Conservation (phyloP, 169 alveolate species). For the Eimeria falciformis region DNA sequence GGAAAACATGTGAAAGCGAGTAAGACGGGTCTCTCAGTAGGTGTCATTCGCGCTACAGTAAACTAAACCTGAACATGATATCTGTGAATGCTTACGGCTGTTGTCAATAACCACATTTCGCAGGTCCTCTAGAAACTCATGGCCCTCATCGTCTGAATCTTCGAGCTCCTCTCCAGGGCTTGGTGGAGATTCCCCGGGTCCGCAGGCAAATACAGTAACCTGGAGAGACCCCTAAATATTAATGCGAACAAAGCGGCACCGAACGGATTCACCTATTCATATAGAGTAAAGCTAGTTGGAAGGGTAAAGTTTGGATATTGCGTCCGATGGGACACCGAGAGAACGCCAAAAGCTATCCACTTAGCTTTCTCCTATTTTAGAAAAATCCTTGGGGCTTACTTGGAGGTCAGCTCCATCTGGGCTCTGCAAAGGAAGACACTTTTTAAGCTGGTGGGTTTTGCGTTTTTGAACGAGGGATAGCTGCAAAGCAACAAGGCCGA, state of each 20-base stretch:
- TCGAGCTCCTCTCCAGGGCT: constrained; percentile 76
- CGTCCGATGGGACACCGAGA: not conserved
- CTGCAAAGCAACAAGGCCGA: constrained; percentile 91
- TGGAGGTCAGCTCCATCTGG: constrained; percentile 73
- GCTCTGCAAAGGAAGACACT: constrained; percentile 79
- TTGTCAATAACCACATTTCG: constrained; percentile 73
- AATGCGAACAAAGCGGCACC: not conserved
- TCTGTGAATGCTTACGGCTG: constrained; percentile 38
- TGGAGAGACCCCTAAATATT: constrained; percentile 61
- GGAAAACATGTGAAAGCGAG: too few relatives aligned
- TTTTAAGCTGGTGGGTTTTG: constrained; percentile 87
- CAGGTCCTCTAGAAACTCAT: constrained; percentile 40
- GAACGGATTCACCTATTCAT: not conserved
- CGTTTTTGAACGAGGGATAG: constrained; percentile 88
- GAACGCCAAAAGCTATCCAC: not conserved
- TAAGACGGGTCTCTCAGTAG: too few relatives aligned
- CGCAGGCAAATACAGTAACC: constrained; percentile 75
- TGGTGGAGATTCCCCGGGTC: constrained; percentile 77
- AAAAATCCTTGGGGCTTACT: not conserved
- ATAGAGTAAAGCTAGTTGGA: too few relatives aligned
- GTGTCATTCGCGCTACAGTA: too few relatives aligned
- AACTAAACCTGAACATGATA: not conserved
- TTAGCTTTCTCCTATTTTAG: not conserved
- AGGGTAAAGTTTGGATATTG: too few relatives aligned
- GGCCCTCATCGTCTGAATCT: constrained; percentile 65